phyloP scores from a whole-genome alignment of 2,329 filamentous ascomycete genomes.

The Colletotrichum truncatum region DNA sequence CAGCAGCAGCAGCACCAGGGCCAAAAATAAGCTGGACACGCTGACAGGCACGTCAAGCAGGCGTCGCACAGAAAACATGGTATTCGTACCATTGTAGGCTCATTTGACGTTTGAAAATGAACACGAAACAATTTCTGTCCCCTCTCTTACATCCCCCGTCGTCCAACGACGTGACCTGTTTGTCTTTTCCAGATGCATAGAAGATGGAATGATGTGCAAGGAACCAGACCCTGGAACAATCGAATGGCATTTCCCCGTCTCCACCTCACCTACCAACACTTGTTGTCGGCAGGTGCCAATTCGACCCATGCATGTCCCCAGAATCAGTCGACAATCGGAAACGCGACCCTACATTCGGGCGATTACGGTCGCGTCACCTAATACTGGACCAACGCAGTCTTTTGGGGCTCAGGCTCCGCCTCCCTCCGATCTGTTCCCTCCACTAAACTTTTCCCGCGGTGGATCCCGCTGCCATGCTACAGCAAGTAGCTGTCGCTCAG shows the following conservation, averaged over 20 bases:
- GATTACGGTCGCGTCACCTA: background rate
- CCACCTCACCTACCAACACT: background rate
- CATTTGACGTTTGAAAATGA: no score
- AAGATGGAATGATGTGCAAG: background rate
- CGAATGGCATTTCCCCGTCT: background rate
- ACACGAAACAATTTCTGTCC: no score
- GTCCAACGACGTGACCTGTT: background rate
- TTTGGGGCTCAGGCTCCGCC: background rate
- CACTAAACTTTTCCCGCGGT: background rate
- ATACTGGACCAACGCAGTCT: no score
- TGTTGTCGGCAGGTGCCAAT: background rate
- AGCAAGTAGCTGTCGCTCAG: background rate
- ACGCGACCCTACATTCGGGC: background rate
- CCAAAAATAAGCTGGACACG: no score
- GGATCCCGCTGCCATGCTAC: background rate
- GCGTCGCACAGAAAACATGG: no score
- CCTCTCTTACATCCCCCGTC: no score
- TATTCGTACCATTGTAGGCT: no score
- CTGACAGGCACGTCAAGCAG: no score
- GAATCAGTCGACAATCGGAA: constrained; percentile 16
- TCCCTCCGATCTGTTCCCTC: background rate
- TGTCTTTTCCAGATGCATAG: background rate
- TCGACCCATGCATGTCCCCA: background rate
- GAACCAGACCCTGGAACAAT: background rate
- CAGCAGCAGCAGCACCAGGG: no score